Percentiles rank a stretch among this genome's conserved stretches.
phyloP scores from a whole-genome alignment of 108 stramenopile species.

The Discostella pseudostelligera region DNA sequence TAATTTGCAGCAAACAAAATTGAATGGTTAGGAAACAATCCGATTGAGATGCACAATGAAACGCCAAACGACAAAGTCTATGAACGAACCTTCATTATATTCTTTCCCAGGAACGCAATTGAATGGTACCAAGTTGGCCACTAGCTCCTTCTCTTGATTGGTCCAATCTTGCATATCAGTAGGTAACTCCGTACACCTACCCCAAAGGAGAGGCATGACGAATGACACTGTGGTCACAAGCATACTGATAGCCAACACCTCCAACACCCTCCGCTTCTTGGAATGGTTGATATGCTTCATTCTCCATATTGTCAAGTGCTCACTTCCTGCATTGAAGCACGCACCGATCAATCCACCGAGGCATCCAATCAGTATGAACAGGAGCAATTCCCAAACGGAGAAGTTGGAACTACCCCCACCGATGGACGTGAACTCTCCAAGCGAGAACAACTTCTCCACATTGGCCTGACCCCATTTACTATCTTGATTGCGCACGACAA shows the following conservation, averaged over 20 bases:
- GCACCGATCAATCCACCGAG: conserved; percentile 95
- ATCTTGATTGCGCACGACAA: conserved; percentile 76
- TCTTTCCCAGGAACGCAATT: conserved; percentile 86
- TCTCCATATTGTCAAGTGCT: conserved; percentile 88
- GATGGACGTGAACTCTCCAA: conserved; percentile 86
- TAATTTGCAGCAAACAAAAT: too few species aligned
- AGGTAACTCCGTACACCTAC: conserved; percentile 84
- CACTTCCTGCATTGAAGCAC: conserved; percentile 92
- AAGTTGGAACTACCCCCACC: conserved; percentile 75
- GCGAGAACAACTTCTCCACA: conserved; percentile 91
- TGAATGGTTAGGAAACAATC: neutral
- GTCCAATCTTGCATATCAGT: conserved; percentile 96
- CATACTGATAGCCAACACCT: conserved; percentile 72
- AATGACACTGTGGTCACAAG: conserved; percentile 78
- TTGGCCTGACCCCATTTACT: conserved; percentile 86
- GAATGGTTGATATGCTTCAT: conserved; percentile 81
- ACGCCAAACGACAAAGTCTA: neutral
- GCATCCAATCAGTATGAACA: conserved; percentile 90
- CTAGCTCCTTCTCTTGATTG: conserved; percentile 91
- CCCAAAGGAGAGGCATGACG: conserved; percentile 88
- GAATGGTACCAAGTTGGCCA: conserved; percentile 88
- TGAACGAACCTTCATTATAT: conserved; percentile 79
- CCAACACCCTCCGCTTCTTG: conserved; percentile 69
- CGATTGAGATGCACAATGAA: neutral
- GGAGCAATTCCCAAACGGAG: conserved; percentile 90